Evolutionary conservation across 2,329 filamentous ascomycete species (phyloP).

Genomic region (Aspergillus luchuensis): DNA sequence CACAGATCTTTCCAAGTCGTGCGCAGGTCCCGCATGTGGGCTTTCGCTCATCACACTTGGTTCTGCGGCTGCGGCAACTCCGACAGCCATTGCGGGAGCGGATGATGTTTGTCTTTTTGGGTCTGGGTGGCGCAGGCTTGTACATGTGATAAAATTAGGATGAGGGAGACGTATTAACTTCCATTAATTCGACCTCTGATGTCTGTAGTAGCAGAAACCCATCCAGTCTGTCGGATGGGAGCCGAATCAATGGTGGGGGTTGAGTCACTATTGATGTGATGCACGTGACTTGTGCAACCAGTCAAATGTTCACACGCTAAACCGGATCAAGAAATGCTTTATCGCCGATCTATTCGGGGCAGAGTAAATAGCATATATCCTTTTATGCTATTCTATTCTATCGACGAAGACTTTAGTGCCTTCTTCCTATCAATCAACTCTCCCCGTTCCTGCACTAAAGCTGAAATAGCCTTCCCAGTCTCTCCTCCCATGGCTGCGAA

Average conservation of each 20-base stretch:
- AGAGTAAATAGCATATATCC: too few species aligned
- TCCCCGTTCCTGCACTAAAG: slow-evolving; percentile 38
- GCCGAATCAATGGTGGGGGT: too few species aligned
- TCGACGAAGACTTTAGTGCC: background rate
- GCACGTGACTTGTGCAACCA: too few species aligned
- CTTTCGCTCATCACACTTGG: slow-evolving; percentile 29
- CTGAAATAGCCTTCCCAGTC: slow-evolving; percentile 37
- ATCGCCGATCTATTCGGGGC: too few species aligned
- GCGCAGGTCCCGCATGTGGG: slow-evolving; percentile 28
- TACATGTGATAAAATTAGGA: slow-evolving; percentile 14
- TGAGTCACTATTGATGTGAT: too few species aligned
- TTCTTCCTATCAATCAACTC: slow-evolving; percentile 23
- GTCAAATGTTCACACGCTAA: too few species aligned
- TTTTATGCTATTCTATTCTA: background rate
- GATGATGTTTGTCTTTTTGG: slow-evolving; percentile 23
- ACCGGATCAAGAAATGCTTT: too few species aligned
- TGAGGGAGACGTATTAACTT: too few species aligned
- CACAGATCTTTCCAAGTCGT: slow-evolving; percentile 23
- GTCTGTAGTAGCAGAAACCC: too few species aligned
- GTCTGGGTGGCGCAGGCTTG: slow-evolving; percentile 19
- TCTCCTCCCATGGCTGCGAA: slow-evolving; percentile 53
- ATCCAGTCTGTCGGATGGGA: too few species aligned
- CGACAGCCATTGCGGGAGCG: slow-evolving; percentile 25
- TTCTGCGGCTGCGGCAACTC: slow-evolving; percentile 20
- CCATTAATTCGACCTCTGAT: too few species aligned